A percentile compares a stretch with the other conserved stretches of the same genome.
phyloP scores from a whole-genome alignment of 176 grass and related monocot species.

The Eleusine coracana region DNA sequence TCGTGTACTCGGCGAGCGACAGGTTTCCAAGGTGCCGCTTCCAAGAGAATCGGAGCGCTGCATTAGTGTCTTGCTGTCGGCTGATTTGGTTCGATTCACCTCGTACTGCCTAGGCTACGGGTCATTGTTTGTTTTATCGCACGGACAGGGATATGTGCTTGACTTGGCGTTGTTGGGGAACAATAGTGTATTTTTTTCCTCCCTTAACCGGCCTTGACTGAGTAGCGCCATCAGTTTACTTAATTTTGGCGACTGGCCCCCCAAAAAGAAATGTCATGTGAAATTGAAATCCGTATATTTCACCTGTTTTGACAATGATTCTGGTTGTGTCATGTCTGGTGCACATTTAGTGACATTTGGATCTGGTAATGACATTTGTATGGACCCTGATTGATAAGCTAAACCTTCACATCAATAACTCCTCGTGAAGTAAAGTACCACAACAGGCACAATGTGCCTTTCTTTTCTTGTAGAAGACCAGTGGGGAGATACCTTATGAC shows the following conservation, averaged over 20 bases:
- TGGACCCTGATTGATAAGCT: conserved; percentile 1
- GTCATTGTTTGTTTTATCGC: not conserved
- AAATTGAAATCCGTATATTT: not conserved
- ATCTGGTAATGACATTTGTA: conserved; percentile 1
- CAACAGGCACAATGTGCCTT: not conserved
- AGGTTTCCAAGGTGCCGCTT: not conserved
- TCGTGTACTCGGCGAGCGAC: not conserved
- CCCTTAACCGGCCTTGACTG: not conserved
- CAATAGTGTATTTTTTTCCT: not conserved
- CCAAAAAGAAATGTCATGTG: not conserved
- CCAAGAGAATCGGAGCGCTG: not conserved
- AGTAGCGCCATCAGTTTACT: not conserved
- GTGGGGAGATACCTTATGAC: not conserved
- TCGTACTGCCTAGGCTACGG: not conserved
- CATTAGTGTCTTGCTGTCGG: not conserved
- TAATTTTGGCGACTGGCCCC: too few relatives aligned
- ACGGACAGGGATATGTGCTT: conserved; percentile 10
- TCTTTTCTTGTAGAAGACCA: not conserved
- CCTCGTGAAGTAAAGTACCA: not conserved
- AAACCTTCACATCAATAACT: not conserved
- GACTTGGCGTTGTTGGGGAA: not conserved
- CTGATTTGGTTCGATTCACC: not conserved
- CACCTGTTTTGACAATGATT: not conserved
- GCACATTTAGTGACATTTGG: not conserved
- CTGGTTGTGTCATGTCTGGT: not conserved